Base-by-base conservation (phyloP, 2,329 filamentous ascomycete species). In the Pseudocercospora cruenta region DNA sequence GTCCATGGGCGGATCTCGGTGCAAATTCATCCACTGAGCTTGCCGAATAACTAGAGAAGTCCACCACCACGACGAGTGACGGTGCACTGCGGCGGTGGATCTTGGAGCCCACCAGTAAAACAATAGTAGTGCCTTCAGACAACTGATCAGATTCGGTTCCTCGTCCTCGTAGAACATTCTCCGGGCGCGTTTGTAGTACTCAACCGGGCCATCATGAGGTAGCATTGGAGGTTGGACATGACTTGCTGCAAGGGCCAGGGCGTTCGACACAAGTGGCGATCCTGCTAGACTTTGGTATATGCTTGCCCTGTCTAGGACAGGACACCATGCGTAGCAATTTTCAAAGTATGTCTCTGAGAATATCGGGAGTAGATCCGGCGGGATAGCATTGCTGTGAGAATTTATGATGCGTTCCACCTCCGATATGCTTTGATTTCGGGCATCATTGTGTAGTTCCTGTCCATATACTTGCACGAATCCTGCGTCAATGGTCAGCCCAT, bases 31-130 rank as follows among this genome's bases (percentile, higher is more conserved):
- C 24, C 43, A 39, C 36, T 65, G 63, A 4, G 63, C 63, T 3
- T 65, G 63, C 9, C 63, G 51, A 22, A 65, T 62, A n/a, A 65
- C 63, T 1, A 65, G 39, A 9, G 49, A 57, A 4, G 63, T 65
- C 63, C 63, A 65, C 63, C 63, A 65, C 63, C 63, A 65, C 19
- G 58, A 61, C 5, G 63, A 65, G 22, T 65, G 63, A 5, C 63
- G 58, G 33, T 65, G 63, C 9, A 65, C 63, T 12, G 57, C 19
- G n/a, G 58, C 21, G 16, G 63, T 58, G 7, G 63, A 61, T 5
- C 63, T 33, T 14, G 63, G 63, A 16, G 63, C 63, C 58, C 58
- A 65, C 63, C 63, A 65, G 63, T 65, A 60, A 36, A 65, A 65
- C 10, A 65, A 36, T 22, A 65, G 47, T 3, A 65, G 28, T 21